Base-by-base conservation (phyloP, 2,329 filamentous ascomycete genomes). In the Endocalyx cinctus region DNA sequence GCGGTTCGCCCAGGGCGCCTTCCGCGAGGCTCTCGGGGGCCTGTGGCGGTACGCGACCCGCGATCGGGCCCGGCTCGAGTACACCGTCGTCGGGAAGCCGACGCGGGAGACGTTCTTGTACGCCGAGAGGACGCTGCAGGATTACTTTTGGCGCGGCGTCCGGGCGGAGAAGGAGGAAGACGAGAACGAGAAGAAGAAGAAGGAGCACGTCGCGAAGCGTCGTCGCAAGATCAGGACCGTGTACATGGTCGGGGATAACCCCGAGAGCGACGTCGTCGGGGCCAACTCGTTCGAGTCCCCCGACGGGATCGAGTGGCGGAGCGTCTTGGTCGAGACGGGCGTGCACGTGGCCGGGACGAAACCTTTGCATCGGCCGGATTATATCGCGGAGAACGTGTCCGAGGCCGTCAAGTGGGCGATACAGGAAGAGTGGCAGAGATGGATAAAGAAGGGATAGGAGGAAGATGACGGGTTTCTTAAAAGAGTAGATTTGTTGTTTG, bases 211-310 rank as follows among this genome's bases (percentile, higher is more conserved):
- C 13, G 11, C 16, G 5, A 23, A 27, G 8, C 13, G 35, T 39
- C 25, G 35, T 26, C 17, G 35, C 14, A 37, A 42, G 29, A 46
- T 50, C 29, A 68, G 66, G 44, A 74, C 67, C 10, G 79, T 87
- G 2, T 87, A 84, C 55, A 87, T 87, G 83, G 67, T 88, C 27
- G 84, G 84, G 3, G 75, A 80, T 44, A 79, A 79, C 38, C 74
- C 75, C 1, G 78, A 77, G 45, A 80, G 74, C 29, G 84, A 87
- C 53, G 85, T 88, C 42, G 58, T 64, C 4, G 84, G 84, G 3
- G 82, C 79, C 1, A 87, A 85, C 48, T 60, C 60, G 6, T 86
- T 77, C 53, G 49, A 62, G 14, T 80, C 74, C 35, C 59, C 59
- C 0, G 51, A 66, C 40, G 74, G 74, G 2, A 74, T 69, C 26